Base-by-base conservation (phyloP, 805 yeast species). In the Wickerhamia fluorescens region DNA sequence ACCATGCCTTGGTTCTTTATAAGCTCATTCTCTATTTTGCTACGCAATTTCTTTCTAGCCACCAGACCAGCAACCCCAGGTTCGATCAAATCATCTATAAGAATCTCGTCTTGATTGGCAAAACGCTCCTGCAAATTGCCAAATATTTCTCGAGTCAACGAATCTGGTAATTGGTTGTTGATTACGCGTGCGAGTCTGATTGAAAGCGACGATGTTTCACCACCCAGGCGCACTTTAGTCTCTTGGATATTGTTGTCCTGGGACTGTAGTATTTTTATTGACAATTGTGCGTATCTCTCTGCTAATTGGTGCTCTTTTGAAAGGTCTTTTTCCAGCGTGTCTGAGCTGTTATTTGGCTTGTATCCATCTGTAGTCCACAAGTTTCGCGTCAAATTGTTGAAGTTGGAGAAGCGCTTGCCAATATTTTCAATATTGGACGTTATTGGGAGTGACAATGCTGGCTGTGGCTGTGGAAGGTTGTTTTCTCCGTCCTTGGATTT, bases 1-100 rank as follows among this genome's bases (percentile, higher is more conserved):
- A 51, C 36, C 14, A 33, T 25, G 2, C 51, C 52, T 41, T 80
- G 80, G 35, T 68, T 73, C 30, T 66, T 68, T 22, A 80, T 51
- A 17, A 80, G 47, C 31, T 78, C 83, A 16, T 59, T 57, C 42
- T 81, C 88, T 13, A 81, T 58, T 23, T 67, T 73, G 24, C 76
- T 73, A 31, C 78, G 60, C 28, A 82, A 56, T 21, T 71, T 64
- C 44, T 78, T 69, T 38, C 94, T 62, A 2, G 76, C 58, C 20
- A 78, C 58, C 2, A 77, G 68, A 0, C 89, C 89, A 9, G 66
- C 46, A 16, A 75, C 41, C 5, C 66, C 68, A 0, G 75, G 63
- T 25, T 65, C 69, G 4, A 71, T 61, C 24, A 71, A 41, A 11
- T 54, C 48, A 7, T 45, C 45, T n/a, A 56, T 45, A 9, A 20